phyloP scores from a whole-genome alignment of 2,329 filamentous ascomycete genomes.

The Penicillium sp. region DNA sequence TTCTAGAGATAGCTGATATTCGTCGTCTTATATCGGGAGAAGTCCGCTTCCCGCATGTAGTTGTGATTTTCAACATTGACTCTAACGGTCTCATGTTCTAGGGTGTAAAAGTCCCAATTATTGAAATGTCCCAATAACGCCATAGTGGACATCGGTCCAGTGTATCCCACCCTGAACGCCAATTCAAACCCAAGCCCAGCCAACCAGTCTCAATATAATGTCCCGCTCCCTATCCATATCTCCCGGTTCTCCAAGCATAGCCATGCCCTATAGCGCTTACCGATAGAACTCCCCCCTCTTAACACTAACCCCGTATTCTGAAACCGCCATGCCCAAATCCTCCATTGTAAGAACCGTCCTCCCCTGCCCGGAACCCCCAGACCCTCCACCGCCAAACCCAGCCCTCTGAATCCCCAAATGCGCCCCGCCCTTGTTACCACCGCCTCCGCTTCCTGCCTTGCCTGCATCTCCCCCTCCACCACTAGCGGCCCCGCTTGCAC shows the following conservation, averaged over 20 bases:
- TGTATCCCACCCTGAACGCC: background rate
- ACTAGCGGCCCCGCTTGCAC: conserved; percentile 59
- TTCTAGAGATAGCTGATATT: too few species aligned
- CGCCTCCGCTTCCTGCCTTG: conserved; percentile 45
- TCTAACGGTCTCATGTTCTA: background rate
- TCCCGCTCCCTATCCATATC: background rate
- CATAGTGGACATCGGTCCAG: background rate
- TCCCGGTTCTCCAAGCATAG: background rate
- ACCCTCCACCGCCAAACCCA: conserved; percentile 84
- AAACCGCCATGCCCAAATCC: conserved; percentile 95
- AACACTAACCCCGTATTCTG: conserved; percentile 96
- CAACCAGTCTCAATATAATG: background rate
- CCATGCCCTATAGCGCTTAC: conserved; percentile 43
- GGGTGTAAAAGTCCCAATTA: background rate
- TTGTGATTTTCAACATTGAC: background rate
- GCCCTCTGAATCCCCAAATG: conserved; percentile 76
- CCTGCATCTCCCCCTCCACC: conserved; percentile 42
- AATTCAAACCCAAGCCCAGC: background rate
- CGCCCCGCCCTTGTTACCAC: conserved; percentile 51
- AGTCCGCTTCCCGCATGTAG: background rate
- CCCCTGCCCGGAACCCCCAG: conserved; percentile 80
- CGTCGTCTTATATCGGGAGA: too few species aligned
- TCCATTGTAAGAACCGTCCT: conserved; percentile 98
- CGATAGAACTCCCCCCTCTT: conserved; percentile 98
- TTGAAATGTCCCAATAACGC: background rate